Evolutionary conservation across 768 basidiomycete species (phyloP).

Genomic region (Udeniomyces megalosporus): DNA sequence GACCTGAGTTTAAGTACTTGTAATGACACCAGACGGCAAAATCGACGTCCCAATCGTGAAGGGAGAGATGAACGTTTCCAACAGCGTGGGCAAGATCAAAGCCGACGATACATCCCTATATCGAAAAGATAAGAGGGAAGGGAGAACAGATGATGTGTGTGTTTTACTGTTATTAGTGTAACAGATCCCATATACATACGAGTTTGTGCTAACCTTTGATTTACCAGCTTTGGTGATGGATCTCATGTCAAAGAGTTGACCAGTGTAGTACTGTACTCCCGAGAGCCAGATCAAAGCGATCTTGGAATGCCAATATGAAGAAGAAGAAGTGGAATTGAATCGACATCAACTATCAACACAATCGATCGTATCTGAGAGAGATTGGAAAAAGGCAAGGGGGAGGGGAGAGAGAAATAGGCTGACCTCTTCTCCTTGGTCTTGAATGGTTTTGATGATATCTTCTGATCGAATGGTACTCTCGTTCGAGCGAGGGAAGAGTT

Average conservation of each 20-base stretch:
- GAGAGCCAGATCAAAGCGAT: slow-evolving; percentile 86
- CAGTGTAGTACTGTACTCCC: slow-evolving; percentile 94
- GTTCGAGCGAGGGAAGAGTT: slow-evolving; percentile 59
- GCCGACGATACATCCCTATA: slow-evolving; percentile 77
- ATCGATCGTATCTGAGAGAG: not conserved
- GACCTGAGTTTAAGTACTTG: slow-evolving; percentile 89
- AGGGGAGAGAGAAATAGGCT: slow-evolving; percentile 5
- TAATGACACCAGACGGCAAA: slow-evolving; percentile 99
- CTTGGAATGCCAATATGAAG: slow-evolving; percentile 20
- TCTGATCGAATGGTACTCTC: slow-evolving; percentile 74
- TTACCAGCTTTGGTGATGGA: slow-evolving; percentile 69
- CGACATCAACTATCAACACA: not conserved
- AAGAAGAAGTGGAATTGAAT: not conserved
- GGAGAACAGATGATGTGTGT: not conserved
- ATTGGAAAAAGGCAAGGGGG: too few relatives aligned
- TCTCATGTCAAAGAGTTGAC: slow-evolving; percentile 81
- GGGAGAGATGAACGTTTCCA: slow-evolving; percentile 74
- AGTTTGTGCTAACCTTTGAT: slow-evolving; percentile 43
- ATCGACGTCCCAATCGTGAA: slow-evolving; percentile 84
- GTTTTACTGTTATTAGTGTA: not conserved
- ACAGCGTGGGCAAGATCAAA: slow-evolving; percentile 94
- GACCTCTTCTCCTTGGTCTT: slow-evolving; percentile 34
- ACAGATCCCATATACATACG: too few relatives aligned
- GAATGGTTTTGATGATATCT: slow-evolving; percentile 66
- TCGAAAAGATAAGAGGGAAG: not conserved